Conservation (phyloP, 2,329 filamentous ascomycete genomes). For the Xylariaceae sp. region DNA sequence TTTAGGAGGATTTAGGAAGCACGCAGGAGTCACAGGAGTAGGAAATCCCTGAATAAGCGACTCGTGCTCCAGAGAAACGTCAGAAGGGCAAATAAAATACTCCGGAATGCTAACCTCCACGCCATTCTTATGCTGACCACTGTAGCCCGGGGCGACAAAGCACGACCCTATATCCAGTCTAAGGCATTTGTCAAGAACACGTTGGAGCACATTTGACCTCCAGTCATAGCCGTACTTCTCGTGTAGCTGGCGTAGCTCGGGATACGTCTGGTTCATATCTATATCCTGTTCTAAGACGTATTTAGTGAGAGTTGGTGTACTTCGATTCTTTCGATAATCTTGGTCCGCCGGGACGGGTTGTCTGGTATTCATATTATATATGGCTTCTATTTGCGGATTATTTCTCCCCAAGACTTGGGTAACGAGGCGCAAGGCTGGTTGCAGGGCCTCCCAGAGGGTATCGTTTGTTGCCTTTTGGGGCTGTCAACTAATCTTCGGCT, state of each 20-base stretch:
- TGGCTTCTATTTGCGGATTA: slow-evolving; percentile 18
- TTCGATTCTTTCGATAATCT: slow-evolving; percentile 4
- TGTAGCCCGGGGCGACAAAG: not conserved
- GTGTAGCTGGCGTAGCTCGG: slow-evolving; percentile 12
- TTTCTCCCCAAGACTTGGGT: slow-evolving; percentile 26
- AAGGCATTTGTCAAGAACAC: slow-evolving; percentile 10
- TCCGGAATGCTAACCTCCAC: too few species aligned
- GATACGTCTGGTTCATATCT: slow-evolving; percentile 19
- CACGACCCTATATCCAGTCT: slow-evolving; percentile 26
- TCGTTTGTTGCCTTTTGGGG: slow-evolving; percentile 32
- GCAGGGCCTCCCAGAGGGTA: slow-evolving; percentile 37
- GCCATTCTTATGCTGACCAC: too few species aligned
- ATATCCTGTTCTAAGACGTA: slow-evolving; percentile 21
- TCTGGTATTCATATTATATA: slow-evolving; percentile 37
- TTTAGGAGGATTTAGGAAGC: too few species aligned
- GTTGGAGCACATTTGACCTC: slow-evolving; percentile 3
- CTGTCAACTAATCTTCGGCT: not conserved
- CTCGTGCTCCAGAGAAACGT: too few species aligned
- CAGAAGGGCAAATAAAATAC: too few species aligned
- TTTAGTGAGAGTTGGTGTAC: slow-evolving; percentile 12
- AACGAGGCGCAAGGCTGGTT: slow-evolving; percentile 37
- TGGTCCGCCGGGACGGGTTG: not conserved
- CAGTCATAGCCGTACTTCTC: slow-evolving; percentile 28
- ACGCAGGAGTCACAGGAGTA: too few species aligned
- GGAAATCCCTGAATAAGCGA: too few species aligned